Percentiles rank a stretch among this genome's conserved stretches.
phyloP scores from a whole-genome alignment of 139 green algal species.

The Chlamydomonas schloesseri region DNA sequence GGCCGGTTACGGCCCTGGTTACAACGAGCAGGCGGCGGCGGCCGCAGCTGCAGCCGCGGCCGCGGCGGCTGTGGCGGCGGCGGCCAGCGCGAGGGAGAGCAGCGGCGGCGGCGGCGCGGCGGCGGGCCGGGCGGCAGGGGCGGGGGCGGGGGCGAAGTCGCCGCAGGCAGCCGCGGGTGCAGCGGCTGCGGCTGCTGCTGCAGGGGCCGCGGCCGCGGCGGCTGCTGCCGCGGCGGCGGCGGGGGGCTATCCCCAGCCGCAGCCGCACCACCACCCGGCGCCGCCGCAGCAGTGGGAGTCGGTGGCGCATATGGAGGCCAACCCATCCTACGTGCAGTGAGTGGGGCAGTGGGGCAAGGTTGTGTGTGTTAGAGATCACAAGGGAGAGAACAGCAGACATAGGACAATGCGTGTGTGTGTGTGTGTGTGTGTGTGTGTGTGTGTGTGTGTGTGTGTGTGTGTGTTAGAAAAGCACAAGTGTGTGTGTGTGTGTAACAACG shows the following conservation, averaged over 20 bases:
- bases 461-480: no score
- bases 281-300: slow-evolving; percentile 24
- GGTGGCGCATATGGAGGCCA: neutral
- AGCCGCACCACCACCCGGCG: neutral
- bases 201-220: neutral
- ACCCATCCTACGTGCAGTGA: slow-evolving; percentile 17
- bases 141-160: neutral
- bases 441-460: no score
- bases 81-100: neutral
- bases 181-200: neutral
- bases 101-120: neutral
- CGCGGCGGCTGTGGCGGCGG: no score
- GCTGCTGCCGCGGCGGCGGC: neutral
- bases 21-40: neutral
- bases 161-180: neutral
- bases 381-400: no score
- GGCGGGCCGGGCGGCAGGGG: slow-evolving; percentile 14
- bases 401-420: no score
- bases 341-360: neutral
- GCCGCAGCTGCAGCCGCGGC: neutral
- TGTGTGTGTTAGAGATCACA: no score
- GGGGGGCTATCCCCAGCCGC: neutral
- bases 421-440: no score
- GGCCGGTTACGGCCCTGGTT: neutral
- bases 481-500: no score